A percentile compares a stretch with the other conserved stretches of the same genome.
Evolutionary conservation across 2,329 filamentous ascomycete genomes (phyloP).

Genomic region (Didymella pomorum): DNA sequence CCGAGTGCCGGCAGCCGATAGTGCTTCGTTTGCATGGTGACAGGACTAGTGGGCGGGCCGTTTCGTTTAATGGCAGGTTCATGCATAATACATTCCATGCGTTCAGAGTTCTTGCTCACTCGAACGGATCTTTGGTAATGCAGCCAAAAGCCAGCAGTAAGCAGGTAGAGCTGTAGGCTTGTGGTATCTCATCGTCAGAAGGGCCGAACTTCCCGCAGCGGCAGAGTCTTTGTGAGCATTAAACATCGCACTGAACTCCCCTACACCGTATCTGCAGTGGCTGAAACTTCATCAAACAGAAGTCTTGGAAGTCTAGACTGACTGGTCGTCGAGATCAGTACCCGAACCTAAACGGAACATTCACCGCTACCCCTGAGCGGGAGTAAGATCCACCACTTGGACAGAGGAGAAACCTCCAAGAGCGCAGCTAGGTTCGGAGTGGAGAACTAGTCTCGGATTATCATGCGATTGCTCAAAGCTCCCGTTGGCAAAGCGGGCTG

Average conservation of each 20-base stretch:
- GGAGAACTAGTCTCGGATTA: not conserved
- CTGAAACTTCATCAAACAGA: not conserved
- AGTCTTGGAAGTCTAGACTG: not conserved
- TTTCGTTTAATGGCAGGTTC: conserved; percentile 1
- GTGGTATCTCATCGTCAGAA: not conserved
- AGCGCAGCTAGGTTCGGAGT: not conserved
- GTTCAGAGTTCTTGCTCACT: not conserved
- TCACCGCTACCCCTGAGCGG: not conserved
- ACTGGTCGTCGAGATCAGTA: not conserved
- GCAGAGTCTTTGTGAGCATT: not conserved
- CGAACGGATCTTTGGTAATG: not conserved
- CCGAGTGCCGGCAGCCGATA: conserved; percentile 3
- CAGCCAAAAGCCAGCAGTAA: not conserved
- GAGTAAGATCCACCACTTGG: not conserved
- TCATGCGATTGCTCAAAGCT: not conserved
- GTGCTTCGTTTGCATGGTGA: not conserved
- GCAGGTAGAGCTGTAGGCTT: not conserved
- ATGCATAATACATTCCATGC: not conserved
- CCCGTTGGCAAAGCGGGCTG: not conserved
- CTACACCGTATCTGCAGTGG: not conserved
- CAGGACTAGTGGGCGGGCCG: not conserved
- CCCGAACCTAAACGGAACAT: not conserved
- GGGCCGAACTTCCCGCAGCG: not conserved
- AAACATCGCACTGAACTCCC: not conserved
- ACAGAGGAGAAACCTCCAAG: not conserved